phyloP scores from a whole-genome alignment of 2,329 filamentous ascomycete species.

The Tolypocladium inflatum region DNA sequence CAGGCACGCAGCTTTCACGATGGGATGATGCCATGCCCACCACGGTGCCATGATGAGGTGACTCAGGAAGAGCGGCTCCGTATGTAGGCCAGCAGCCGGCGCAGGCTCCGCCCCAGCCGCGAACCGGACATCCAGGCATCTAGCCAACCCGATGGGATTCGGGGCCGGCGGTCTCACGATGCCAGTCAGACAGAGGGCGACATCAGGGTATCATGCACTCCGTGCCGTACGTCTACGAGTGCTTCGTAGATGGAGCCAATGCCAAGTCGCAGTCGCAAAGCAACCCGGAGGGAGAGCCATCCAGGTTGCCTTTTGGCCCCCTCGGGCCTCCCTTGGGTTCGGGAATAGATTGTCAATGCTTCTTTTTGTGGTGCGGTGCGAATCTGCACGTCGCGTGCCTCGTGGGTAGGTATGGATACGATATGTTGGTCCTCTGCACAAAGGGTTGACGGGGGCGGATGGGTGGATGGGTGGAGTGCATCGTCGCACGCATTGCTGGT shows the following conservation, averaged over 20 bases:
- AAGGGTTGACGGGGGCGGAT: constrained; percentile 3
- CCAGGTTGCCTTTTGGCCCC: background rate
- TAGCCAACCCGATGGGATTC: background rate
- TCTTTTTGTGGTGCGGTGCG: background rate
- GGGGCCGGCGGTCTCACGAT: background rate
- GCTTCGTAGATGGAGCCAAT: background rate
- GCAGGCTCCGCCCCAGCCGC: background rate
- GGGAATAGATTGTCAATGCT: background rate
- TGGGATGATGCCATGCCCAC: constrained; percentile 5
- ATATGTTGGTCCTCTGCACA: background rate
- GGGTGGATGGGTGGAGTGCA: background rate
- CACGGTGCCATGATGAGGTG: constrained; percentile 1
- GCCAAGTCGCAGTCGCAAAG: background rate
- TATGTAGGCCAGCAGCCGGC: background rate
- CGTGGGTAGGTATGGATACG: background rate
- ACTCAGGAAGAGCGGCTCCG: background rate
- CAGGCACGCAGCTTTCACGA: constrained; percentile 1
- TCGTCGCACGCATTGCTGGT: background rate
- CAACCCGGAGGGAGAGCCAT: background rate
- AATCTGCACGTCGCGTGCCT: background rate
- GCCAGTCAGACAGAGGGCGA: background rate
- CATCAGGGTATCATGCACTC: background rate
- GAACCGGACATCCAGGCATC: background rate
- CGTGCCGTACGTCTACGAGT: background rate
- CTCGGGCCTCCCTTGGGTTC: background rate